Evolutionary conservation across 2,329 filamentous ascomycete genomes (phyloP).

Genomic region (Pestalotiopsis sp.): DNA sequence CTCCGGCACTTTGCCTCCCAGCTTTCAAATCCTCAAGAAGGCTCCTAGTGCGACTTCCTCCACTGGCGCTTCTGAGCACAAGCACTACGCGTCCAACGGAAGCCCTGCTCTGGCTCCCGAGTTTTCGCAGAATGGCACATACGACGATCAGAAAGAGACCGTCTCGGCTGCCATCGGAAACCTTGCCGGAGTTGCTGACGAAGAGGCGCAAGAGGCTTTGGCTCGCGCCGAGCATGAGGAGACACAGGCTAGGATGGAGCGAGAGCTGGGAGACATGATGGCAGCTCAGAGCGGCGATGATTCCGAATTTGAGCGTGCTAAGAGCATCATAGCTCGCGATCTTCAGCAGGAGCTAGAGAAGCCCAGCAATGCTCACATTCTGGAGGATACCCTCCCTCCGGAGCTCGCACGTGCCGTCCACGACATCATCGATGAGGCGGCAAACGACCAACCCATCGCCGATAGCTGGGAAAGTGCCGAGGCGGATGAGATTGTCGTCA

Average conservation of each 20-base stretch:
- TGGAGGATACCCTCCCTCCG: conserved; percentile 54
- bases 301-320: conserved; percentile 45
- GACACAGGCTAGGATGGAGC: conserved; percentile 46
- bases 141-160: conserved; percentile 55
- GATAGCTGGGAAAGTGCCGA: conserved; percentile 92
- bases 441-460: conserved; percentile 64
- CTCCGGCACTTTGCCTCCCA: conserved; percentile 31
- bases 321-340: conserved; percentile 43
- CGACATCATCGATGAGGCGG: conserved; percentile 55
- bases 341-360: conserved; percentile 57
- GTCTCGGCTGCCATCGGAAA: conserved; percentile 70
- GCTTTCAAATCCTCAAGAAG: conserved; percentile 54
- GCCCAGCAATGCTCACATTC: conserved; percentile 49
- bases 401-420: conserved; percentile 51
- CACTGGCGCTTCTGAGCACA: conserved; percentile 41
- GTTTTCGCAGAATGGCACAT: conserved; percentile 12
- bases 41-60: conserved; percentile 36
- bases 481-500: conserved; percentile 63
- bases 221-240: conserved; percentile 54
- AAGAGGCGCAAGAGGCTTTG: conserved; percentile 64
- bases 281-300: conserved; percentile 54
- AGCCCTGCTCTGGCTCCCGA: conserved; percentile 47
- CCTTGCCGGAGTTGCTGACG: conserved; percentile 54
- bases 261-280: conserved; percentile 49
- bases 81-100: conserved; percentile 34